Conservation (phyloP, 2,329 filamentous ascomycete genomes). For the Pseudogymnoascus pannorum region DNA sequence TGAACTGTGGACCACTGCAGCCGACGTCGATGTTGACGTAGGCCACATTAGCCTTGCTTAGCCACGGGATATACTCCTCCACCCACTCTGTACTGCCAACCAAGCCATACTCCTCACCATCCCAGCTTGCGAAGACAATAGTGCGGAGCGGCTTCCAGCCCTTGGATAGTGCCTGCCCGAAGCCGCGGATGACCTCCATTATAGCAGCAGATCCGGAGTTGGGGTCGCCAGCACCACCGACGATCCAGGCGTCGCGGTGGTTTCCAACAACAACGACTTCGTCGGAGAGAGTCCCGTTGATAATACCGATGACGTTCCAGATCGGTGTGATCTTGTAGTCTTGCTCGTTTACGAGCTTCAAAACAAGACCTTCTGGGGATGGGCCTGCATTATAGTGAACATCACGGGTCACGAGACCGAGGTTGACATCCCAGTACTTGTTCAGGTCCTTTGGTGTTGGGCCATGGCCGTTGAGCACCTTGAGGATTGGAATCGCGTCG, state of each 20-base stretch:
- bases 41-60: slow-evolving; percentile 58
- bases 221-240: slow-evolving; percentile 74
- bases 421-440: slow-evolving; percentile 54
- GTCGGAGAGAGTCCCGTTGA: slow-evolving; percentile 78
- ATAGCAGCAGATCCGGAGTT: slow-evolving; percentile 75
- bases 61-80: slow-evolving; percentile 73
- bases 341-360: slow-evolving; percentile 73
- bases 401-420: slow-evolving; percentile 57
- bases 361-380: slow-evolving; percentile 56
- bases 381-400: slow-evolving; percentile 65
- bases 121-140: slow-evolving; percentile 76
- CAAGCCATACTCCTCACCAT: slow-evolving; percentile 71
- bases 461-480: slow-evolving; percentile 82
- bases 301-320: slow-evolving; percentile 88
- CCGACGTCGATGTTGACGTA: slow-evolving; percentile 80
- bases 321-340: slow-evolving; percentile 74
- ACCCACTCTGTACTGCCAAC: slow-evolving; percentile 82
- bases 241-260: slow-evolving; percentile 84
- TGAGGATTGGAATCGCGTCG: slow-evolving; percentile 82
- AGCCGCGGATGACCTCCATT: slow-evolving; percentile 70
- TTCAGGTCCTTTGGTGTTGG: slow-evolving; percentile 69
- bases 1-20: slow-evolving; percentile 49
- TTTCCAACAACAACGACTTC: slow-evolving; percentile 90
- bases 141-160: slow-evolving; percentile 85
- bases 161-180: slow-evolving; percentile 61